Evolutionary conservation across 805 yeast species (phyloP).

Genomic region (Candida nitratophila): DNA sequence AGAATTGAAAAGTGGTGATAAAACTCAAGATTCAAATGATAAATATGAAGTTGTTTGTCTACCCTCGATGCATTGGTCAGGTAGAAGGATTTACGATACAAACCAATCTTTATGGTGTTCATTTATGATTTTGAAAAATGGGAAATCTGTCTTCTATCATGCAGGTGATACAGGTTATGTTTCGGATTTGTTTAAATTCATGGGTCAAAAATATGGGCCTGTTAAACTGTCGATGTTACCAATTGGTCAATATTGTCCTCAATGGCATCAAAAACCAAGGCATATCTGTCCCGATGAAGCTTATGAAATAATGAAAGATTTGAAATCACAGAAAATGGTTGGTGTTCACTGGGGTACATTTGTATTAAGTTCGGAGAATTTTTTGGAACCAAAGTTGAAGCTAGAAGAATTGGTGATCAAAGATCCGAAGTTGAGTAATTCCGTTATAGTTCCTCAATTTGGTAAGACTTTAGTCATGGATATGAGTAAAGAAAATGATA

Average conservation of each 20-base stretch:
- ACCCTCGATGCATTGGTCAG: conserved; percentile 98
- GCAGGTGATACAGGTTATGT: conserved; percentile 95
- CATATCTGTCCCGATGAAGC: conserved; percentile 83
- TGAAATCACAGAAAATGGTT: conserved; percentile 54
- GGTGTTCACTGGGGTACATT: conserved; percentile 99
- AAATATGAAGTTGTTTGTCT: conserved; percentile 77
- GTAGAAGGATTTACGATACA: conserved; percentile 72
- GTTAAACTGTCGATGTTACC: conserved; percentile 70
- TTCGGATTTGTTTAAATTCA: conserved; percentile 60
- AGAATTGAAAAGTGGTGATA: conserved; percentile 22
- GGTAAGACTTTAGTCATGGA: conserved; percentile 64
- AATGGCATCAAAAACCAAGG: conserved; percentile 88
- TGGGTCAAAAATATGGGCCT: conserved; percentile 59
- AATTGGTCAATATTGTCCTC: conserved; percentile 92
- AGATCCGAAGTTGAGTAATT: conserved; percentile 25
- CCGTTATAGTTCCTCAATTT: conserved; percentile 60
- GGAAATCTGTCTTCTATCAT: conserved; percentile 72
- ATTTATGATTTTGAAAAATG: conserved; percentile 59
- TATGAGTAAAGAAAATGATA: conserved; percentile 17
- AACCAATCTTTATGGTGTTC: conserved; percentile 88
- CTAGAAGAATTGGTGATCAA: conserved; percentile 42
- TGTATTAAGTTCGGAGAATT: conserved; percentile 80
- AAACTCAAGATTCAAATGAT: conserved; percentile 27
- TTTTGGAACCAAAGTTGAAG: conserved; percentile 69
- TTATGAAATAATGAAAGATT: conserved; percentile 53